phyloP scores from a whole-genome alignment of 768 basidiomycete species.

The Mycena albidolilacea region DNA sequence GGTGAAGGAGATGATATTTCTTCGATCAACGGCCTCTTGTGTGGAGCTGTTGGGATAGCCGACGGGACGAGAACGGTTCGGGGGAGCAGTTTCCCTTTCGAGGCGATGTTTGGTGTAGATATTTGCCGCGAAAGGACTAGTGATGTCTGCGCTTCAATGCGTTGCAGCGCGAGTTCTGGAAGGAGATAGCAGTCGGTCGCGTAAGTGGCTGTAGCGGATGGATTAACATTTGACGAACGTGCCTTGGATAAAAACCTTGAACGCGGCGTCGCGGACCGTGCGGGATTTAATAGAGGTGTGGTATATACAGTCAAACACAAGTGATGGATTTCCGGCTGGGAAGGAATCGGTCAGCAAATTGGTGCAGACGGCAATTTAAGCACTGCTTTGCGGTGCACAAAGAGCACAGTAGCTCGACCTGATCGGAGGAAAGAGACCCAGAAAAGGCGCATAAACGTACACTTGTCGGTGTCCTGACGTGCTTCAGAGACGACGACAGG shows the following conservation, averaged over 20 bases:
- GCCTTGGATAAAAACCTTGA: slow-evolving; percentile 82
- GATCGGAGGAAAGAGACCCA: slow-evolving; percentile 8
- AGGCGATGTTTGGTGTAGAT: slow-evolving; percentile 81
- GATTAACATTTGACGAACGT: slow-evolving; percentile 58
- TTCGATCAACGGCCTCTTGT: slow-evolving; percentile 62
- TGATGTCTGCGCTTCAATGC: slow-evolving; percentile 72
- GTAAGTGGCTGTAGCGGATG: slow-evolving; percentile 19
- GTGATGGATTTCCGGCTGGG: slow-evolving; percentile 75
- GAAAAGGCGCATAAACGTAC: slow-evolving; percentile 5
- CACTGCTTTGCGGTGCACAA: slow-evolving; percentile 18
- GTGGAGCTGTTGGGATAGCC: slow-evolving; percentile 45
- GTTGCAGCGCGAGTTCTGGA: slow-evolving; percentile 78
- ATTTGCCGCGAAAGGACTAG: slow-evolving; percentile 78
- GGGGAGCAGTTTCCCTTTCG: slow-evolving; percentile 77
- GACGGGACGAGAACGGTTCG: slow-evolving; percentile 72
- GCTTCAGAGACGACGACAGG: slow-evolving; percentile 80
- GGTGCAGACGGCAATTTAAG: not conserved
- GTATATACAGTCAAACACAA: slow-evolving; percentile 84
- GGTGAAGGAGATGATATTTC: slow-evolving; percentile 49
- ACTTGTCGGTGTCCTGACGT: slow-evolving; percentile 74
- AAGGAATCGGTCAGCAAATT: slow-evolving; percentile 18
- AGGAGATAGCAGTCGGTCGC: not conserved
- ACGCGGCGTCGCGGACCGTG: slow-evolving; percentile 70
- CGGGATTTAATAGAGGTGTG: slow-evolving; percentile 73
- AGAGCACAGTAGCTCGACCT: slow-evolving; percentile 11